These are phyloP conservation scores for Davidsoniella virescens DNA, from an alignment of 2,329 filamentous ascomycete species.

Conservation along the genomic window DNA sequence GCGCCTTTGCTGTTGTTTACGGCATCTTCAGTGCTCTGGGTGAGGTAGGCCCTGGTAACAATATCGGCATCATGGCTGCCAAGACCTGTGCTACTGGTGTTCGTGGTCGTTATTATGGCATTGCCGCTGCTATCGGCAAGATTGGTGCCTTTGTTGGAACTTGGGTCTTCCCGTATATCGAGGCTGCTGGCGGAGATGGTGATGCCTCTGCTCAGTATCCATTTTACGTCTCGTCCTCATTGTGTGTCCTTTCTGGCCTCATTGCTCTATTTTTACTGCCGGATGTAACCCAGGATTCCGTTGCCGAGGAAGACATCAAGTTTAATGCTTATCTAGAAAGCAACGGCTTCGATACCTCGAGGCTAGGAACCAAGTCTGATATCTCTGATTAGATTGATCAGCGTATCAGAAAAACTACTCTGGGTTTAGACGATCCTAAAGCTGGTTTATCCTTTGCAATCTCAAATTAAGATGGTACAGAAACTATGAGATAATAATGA, in stretches of 20 bases:
- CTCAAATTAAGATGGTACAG: no score
- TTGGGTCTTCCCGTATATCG: conserved; percentile 63
- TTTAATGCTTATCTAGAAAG: conserved; percentile 59
- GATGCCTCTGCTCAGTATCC: conserved; percentile 61
- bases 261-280: conserved; percentile 49
- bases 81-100: conserved; percentile 82
- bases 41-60: conserved; percentile 67
- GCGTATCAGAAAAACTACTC: no score
- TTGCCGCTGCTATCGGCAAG: conserved; percentile 59
- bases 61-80: conserved; percentile 72
- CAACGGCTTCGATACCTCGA: conserved; percentile 58
- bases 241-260: conserved; percentile 59
- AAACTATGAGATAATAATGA: no score
- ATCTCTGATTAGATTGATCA: neutral
- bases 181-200: conserved; percentile 37
- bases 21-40: conserved; percentile 25
- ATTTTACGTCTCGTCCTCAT: conserved; percentile 66
- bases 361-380: conserved; percentile 30
- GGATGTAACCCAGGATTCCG: conserved; percentile 70
- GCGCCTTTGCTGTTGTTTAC: conserved; percentile 23
- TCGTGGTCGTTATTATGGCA: conserved; percentile 56
- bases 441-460: no score
- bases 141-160: conserved; percentile 74
- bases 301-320: conserved; percentile 55
- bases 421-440: no score